Percentiles rank a stretch among this genome's conserved stretches.
phyloP scores from a whole-genome alignment of 2,329 filamentous ascomycete species.

The Fusarium buharicum region DNA sequence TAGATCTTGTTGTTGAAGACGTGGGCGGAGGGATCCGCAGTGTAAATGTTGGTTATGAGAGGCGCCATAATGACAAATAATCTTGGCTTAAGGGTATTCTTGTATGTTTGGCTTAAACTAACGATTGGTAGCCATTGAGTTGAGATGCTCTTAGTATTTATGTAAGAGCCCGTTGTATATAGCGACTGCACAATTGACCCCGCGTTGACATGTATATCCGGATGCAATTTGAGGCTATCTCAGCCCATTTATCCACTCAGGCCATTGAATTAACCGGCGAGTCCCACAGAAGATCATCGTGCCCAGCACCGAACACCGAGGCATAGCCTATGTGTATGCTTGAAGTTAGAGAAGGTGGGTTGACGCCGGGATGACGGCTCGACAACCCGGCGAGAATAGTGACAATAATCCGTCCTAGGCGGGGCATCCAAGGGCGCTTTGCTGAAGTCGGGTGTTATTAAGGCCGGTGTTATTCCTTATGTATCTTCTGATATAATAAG shows the following conservation, averaged over 20 bases:
- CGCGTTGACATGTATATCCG: conserved; percentile 24
- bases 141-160: conserved; percentile 7
- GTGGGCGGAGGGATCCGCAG: conserved; percentile 82
- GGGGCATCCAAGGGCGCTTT: neutral
- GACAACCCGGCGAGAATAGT: conserved; percentile 22
- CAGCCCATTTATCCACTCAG: conserved; percentile 40
- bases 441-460: conserved; percentile 10
- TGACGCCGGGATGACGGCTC: conserved; percentile 29
- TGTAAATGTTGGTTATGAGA: conserved; percentile 79
- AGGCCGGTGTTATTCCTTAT: conserved; percentile 1
- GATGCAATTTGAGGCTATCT: conserved; percentile 23
- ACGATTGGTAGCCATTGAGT: conserved; percentile 4
- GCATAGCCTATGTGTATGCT: neutral
- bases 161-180: conserved; percentile 4
- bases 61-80: conserved; percentile 56
- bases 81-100: neutral
- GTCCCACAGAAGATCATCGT: conserved; percentile 26
- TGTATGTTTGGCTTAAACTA: neutral
- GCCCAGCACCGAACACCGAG: neutral
- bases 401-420: neutral
- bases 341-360: conserved; percentile 14
- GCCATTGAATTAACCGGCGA: conserved; percentile 38
- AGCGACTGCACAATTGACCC: conserved; percentile 28
- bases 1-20: conserved; percentile 81
- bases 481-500: conserved; percentile 5